These are phyloP conservation scores for Tetrahymena borealis DNA, from an alignment of 73 alveolate genomes.

Conservation along the genomic window DNA sequence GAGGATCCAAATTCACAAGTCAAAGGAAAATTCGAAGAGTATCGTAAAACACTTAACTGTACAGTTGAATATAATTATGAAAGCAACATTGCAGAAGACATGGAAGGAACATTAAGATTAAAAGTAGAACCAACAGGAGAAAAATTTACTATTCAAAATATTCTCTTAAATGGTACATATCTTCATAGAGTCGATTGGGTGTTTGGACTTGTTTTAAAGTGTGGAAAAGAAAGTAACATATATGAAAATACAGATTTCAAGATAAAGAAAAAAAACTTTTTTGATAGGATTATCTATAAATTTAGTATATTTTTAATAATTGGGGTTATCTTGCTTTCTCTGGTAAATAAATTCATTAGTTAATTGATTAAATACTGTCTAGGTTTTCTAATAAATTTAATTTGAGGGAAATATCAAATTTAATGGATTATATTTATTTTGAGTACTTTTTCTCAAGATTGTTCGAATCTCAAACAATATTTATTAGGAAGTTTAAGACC, in stretches of 20 bases:
- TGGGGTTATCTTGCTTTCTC: not conserved
- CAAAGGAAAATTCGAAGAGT: not conserved
- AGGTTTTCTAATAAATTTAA: not conserved
- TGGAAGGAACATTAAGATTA: not conserved
- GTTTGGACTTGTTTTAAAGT: not conserved
- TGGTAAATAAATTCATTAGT: not conserved
- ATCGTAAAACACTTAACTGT: not conserved
- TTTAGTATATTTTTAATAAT: not conserved
- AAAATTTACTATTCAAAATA: not conserved
- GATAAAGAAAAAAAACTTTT: not conserved
- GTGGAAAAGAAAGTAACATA: not conserved
- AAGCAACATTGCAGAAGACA: not conserved
- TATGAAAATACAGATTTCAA: not conserved
- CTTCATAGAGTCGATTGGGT: not conserved
- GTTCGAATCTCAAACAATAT: not conserved
- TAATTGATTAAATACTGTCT: not conserved
- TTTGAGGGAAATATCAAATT: not conserved
- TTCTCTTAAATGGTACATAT: not conserved
- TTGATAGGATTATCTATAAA: not conserved
- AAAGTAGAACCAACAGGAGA: not conserved
- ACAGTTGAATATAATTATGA: not conserved
- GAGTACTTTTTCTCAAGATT: too few species aligned
- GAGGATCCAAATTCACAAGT: not conserved
- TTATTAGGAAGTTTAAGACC: too few species aligned
- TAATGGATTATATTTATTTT: not conserved